Conservation (phyloP, 441 rosid species). For the Daphne laureola region DNA sequence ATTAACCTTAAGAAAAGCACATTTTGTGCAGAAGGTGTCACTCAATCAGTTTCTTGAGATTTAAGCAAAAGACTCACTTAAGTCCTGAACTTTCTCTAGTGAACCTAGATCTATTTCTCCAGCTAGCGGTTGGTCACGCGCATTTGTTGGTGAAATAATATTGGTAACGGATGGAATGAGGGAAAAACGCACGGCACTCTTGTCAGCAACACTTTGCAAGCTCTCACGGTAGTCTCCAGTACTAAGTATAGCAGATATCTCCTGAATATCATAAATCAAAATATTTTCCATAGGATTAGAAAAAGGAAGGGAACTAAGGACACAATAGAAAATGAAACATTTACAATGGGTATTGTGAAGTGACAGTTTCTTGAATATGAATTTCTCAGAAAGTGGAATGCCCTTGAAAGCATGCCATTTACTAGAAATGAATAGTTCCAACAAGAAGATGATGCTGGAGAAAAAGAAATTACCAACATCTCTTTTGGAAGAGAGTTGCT, state of each 20-base stretch:
- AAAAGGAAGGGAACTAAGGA: background rate
- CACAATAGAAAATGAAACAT: conserved; percentile 2
- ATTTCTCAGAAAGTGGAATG: no score
- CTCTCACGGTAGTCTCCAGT: conserved; percentile 61
- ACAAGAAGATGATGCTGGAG: no score
- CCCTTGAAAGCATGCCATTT: background rate
- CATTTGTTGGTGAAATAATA: conserved; percentile 25
- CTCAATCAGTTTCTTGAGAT: conserved; percentile 11
- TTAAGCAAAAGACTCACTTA: conserved; percentile 15
- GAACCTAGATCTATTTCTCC: conserved; percentile 31
- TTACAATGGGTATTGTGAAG: background rate
- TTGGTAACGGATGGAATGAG: conserved; percentile 56
- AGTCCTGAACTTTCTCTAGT: conserved; percentile 25
- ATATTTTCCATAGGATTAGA: no score
- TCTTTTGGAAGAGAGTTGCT: no score
- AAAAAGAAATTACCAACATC: no score
- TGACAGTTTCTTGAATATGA: background rate
- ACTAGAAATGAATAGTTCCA: background rate
- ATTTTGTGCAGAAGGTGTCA: conserved; percentile 10
- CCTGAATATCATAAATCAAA: conserved; percentile 32
- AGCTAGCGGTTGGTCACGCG: conserved; percentile 25
- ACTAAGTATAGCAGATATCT: conserved; percentile 65
- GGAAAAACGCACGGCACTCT: conserved; percentile 57
- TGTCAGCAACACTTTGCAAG: conserved; percentile 65
- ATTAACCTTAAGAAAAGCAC: conserved; percentile 7